Evolutionary conservation across 129 eudicot species (phyloP).

Genomic region (Escallonia rubra): DNA sequence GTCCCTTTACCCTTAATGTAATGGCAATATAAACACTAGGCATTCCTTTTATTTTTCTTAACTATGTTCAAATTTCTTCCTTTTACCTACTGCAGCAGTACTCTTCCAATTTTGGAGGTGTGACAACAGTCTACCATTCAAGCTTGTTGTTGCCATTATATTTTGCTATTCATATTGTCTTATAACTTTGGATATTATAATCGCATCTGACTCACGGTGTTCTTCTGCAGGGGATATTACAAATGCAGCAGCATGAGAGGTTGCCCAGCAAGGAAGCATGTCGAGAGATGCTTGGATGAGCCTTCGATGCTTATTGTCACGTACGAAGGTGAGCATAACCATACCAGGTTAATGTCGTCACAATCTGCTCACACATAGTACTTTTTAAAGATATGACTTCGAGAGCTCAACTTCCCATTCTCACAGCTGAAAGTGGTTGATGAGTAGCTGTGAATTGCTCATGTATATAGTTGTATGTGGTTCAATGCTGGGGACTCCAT

Average conservation of each 20-base stretch:
- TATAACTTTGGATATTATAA: neutral
- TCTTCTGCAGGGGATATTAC: constrained; percentile 83
- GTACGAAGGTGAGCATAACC: constrained; percentile 96
- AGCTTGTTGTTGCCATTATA: neutral
- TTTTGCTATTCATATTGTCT: neutral
- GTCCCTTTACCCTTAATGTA: no score
- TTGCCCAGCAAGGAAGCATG: constrained; percentile 98
- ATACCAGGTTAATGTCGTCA: constrained; percentile 55
- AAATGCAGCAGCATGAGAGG: constrained; percentile 99
- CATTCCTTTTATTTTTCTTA: neutral
- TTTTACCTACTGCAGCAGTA: no score
- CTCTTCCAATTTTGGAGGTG: no score
- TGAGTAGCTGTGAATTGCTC: no score
- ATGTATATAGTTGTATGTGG: no score
- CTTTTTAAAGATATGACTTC: no score
- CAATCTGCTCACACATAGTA: constrained; percentile 64
- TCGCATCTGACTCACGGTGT: neutral
- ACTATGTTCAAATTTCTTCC: no score
- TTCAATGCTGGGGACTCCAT: no score
- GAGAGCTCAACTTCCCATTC: no score
- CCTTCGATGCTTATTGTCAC: constrained; percentile 93
- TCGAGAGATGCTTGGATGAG: constrained; percentile 90
- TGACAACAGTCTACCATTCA: neutral
- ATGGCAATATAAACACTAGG: neutral
- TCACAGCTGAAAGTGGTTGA: no score